Conservation (phyloP, 345 rosid species). For the Moricandia moricandioides region DNA sequence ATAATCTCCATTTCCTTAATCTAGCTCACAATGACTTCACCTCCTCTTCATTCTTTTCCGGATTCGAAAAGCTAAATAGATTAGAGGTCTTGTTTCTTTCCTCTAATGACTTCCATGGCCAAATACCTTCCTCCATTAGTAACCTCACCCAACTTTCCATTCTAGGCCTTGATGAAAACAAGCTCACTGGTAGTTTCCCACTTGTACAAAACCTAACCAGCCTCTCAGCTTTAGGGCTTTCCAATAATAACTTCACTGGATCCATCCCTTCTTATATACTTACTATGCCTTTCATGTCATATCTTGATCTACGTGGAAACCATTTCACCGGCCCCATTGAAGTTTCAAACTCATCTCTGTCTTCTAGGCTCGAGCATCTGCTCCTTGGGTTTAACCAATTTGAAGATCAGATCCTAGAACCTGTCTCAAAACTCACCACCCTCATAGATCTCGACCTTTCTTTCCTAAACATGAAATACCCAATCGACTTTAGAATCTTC, state of each 20-base stretch:
- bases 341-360: background rate
- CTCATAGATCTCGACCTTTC: background rate
- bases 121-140: slow-evolving; percentile 13
- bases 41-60: background rate
- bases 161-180: background rate
- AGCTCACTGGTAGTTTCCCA: slow-evolving; percentile 10
- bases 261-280: background rate
- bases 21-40: background rate
- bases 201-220: slow-evolving; percentile 9
- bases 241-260: background rate
- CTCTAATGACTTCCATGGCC: background rate
- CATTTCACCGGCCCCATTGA: background rate
- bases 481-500: background rate
- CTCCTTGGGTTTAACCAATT: background rate
- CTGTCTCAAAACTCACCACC: background rate
- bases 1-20: background rate
- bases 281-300: background rate
- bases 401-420: background rate
- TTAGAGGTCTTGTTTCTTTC: background rate
- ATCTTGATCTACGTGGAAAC: background rate
- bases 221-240: fast-evolving
- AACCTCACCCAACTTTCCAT: background rate
- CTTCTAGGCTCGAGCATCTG: background rate
- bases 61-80: background rate
- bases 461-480: background rate